A percentile compares a stretch with the other conserved stretches of the same genome.
Conservation (phyloP, 441 rosid genomes). For the Gossypium trilobum region DNA sequence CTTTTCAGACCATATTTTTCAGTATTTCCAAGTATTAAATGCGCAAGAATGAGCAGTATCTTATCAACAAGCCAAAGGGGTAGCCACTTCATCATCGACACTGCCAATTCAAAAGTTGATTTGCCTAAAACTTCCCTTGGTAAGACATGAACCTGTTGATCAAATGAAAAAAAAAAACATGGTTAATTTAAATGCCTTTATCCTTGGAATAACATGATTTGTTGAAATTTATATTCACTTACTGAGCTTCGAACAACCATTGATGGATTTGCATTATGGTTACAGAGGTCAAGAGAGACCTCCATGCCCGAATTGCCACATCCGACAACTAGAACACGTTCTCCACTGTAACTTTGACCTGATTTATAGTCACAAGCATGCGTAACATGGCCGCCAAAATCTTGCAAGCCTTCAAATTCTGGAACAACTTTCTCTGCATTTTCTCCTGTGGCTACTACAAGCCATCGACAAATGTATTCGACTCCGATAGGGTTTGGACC, state of each 20-base stretch:
- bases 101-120: conserved; percentile 56
- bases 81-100: conserved; percentile 44
- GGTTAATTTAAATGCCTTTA: not conserved
- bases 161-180: not conserved
- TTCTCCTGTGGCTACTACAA: conserved; percentile 83
- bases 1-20: conserved; percentile 53
- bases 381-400: conserved; percentile 44
- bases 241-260: conserved; percentile 82
- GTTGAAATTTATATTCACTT: conserved; percentile 20
- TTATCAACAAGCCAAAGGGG: conserved; percentile 64
- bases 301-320: conserved; percentile 96
- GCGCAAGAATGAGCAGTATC: conserved; percentile 39
- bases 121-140: conserved; percentile 67
- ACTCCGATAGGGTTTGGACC: conserved; percentile 28
- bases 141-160: conserved; percentile 62
- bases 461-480: conserved; percentile 74
- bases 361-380: conserved; percentile 74
- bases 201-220: not conserved
- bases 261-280: conserved; percentile 51
- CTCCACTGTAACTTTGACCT: conserved; percentile 47
- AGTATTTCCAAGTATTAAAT: conserved; percentile 41
- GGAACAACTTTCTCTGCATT: conserved; percentile 75
- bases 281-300: conserved; percentile 68
- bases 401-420: conserved; percentile 55
- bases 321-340: conserved; percentile 71